phyloP scores from a whole-genome alignment of 345 rosid genomes.

The Bruguiera sexangula region DNA sequence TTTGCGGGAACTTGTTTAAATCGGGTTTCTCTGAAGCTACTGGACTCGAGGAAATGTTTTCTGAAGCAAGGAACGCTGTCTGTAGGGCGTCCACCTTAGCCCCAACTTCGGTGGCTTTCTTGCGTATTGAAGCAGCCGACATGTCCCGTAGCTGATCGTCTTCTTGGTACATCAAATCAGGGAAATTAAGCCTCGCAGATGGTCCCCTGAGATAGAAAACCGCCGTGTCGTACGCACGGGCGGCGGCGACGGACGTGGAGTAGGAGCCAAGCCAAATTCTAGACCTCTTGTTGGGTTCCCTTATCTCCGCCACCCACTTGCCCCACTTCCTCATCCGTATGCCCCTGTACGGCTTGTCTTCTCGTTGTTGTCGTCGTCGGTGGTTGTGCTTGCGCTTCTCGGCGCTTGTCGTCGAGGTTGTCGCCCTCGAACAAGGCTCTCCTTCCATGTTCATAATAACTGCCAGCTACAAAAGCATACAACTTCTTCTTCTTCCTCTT shows the following conservation, averaged over 20 bases:
- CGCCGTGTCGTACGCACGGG: constrained; percentile 50
- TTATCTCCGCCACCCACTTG: constrained; percentile 50
- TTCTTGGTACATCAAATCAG: constrained; percentile 32
- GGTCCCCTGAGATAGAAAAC: constrained; percentile 53
- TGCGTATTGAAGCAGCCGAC: constrained; percentile 38
- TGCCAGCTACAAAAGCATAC: too few relatives aligned
- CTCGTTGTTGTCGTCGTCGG: constrained; percentile 9
- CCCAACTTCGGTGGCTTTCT: constrained; percentile 47
- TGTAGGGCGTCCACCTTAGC: constrained; percentile 43
- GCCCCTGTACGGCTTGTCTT: constrained; percentile 41
- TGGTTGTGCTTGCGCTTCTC: constrained; percentile 21
- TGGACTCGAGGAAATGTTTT: not conserved
- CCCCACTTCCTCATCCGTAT: constrained; percentile 61
- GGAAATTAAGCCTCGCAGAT: constrained; percentile 47
- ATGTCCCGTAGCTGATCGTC: constrained; percentile 20
- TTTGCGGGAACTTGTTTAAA: constrained; percentile 40
- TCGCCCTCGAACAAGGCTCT: constrained; percentile 9
- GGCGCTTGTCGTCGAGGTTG: not conserved
- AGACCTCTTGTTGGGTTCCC: constrained; percentile 50
- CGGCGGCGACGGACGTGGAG: constrained; percentile 44
- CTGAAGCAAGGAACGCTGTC: constrained; percentile 12
- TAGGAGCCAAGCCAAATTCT: constrained; percentile 54
- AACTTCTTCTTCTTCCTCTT: too few relatives aligned
- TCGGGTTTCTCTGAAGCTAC: constrained; percentile 31
- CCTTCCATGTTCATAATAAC: constrained; percentile 15